Evolutionary conservation across 1,139 yeast species (phyloP), one percentile per base, ranked within the genome.

Genomic region (Candida neerlandica): DNA sequence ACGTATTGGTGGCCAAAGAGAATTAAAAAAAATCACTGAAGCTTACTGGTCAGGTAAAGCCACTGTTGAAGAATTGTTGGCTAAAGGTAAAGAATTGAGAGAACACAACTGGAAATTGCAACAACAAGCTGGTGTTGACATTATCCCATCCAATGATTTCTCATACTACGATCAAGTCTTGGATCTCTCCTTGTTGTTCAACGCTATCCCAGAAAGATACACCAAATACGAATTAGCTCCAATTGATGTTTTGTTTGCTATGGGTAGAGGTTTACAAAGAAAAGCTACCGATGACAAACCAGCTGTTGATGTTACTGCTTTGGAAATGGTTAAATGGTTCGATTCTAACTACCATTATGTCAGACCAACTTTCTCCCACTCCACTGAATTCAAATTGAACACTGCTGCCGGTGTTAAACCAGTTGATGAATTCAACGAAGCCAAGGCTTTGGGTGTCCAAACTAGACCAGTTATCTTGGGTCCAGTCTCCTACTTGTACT

Each of bases 231-330:
- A 87, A 67, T 84, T 94, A 70, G 85, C 92, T 58, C 86, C 92
- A 71, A 81, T 94, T 65, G 99, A 94, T 75, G 90, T 91, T 58
- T 79, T 89, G 68, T 94, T 94, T 72, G 99, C 99, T 68, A 95
- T 94, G 99, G 99, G 98, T 77, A 91, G 99, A 85, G 99, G 99
- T 85, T 84, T 94, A 73, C 99, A 95, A 82, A 89, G 95, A 79
- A 86, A 88, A 77, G 96, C 96, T 61, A 88, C 95, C 60, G 97
- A 88, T 62, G 71, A 92, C 61, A 72, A 85, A 56, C 82, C 87
- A 62, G 96, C 96, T 61, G 97, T 94, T 63, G 99, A 95, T 75
- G 99, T 94, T 55, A 94, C 98, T 59, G 99, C 99, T 64, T 84
- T 90, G 75, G 99, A 94, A 84, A 94, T 94, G 99, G 99, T 94